Percentiles rank a stretch among this genome's conserved stretches.
phyloP scores from a whole-genome alignment of 2,329 filamentous ascomycete genomes.

The Colletotrichum nymphaeae region DNA sequence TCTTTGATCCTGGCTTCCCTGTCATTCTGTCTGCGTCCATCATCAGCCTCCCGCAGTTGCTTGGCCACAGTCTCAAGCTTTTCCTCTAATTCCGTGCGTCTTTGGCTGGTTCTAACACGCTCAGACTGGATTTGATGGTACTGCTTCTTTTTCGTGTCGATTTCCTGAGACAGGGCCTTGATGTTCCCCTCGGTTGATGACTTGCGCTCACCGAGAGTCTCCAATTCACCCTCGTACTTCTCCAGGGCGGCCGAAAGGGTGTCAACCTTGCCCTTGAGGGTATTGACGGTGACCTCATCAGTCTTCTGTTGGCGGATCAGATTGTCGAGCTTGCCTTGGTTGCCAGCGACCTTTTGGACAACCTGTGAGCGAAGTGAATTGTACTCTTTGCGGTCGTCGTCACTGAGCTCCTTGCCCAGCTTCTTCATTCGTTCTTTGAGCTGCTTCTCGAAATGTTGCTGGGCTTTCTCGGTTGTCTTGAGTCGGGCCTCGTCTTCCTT shows the following conservation, averaged over 20 bases:
- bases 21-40: conserved; percentile 86
- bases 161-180: conserved; percentile 79
- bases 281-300: conserved; percentile 90
- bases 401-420: conserved; percentile 86
- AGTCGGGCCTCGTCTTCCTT: conserved; percentile 85
- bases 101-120: conserved; percentile 82
- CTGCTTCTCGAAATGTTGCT: conserved; percentile 87
- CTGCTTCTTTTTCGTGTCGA: conserved; percentile 89
- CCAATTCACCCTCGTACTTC: conserved; percentile 78
- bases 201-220: conserved; percentile 76
- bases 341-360: conserved; percentile 81
- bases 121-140: conserved; percentile 88
- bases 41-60: conserved; percentile 87
- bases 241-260: conserved; percentile 78
- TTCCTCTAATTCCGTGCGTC: conserved; percentile 89
- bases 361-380: conserved; percentile 86
- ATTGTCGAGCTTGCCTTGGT: conserved; percentile 86
- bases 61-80: conserved; percentile 85
- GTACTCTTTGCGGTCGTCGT: conserved; percentile 90
- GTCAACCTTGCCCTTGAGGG: conserved; percentile 88
- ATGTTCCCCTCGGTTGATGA: conserved; percentile 70
- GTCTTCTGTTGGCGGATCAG: conserved; percentile 90
- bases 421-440: conserved; percentile 87
- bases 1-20: conserved; percentile 84
- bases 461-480: conserved; percentile 86